Conservation (phyloP, 179 eudicot species). For the Amaranthus tricolor region DNA sequence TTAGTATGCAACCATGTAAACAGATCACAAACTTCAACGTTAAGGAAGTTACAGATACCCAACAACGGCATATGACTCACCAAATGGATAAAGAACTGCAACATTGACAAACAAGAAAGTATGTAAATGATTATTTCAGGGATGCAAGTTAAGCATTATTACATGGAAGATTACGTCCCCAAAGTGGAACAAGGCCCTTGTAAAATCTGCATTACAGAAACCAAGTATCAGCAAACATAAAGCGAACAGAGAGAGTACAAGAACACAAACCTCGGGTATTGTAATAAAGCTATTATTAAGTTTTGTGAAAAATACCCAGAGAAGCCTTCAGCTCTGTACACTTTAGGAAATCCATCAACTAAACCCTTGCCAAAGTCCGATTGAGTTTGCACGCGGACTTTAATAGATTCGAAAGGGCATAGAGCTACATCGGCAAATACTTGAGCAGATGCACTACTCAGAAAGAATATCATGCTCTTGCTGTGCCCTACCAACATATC, state of each 20-base stretch:
- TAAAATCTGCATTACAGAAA: slow-evolving; percentile 60
- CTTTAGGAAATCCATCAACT: slow-evolving; percentile 77
- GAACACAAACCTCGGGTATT: neutral
- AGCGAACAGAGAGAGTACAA: neutral
- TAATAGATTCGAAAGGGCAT: slow-evolving; percentile 82
- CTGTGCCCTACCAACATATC: slow-evolving; percentile 57
- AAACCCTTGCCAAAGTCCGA: slow-evolving; percentile 75
- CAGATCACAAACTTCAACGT: neutral
- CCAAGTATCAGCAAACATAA: neutral
- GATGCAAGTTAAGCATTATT: slow-evolving; percentile 31
- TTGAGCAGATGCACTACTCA: slow-evolving; percentile 94
- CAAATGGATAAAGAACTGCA: slow-evolving; percentile 1
- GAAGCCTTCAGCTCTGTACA: slow-evolving; percentile 75
- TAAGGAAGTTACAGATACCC: neutral
- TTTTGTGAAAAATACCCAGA: slow-evolving; percentile 47
- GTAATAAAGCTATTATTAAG: slow-evolving; percentile 5
- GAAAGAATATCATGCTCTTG: slow-evolving; percentile 60
- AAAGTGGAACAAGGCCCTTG: slow-evolving; percentile 80
- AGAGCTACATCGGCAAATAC: slow-evolving; percentile 86
- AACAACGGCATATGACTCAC: slow-evolving; percentile 10
- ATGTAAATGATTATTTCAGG: slow-evolving; percentile 5
- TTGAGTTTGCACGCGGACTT: slow-evolving; percentile 84
- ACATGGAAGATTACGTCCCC: slow-evolving; percentile 99
- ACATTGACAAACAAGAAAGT: slow-evolving; percentile 17
- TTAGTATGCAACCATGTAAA: neutral